Evolutionary conservation across 192 early-diverging fungal species (phyloP).

Genomic region (Coemansia furcata): DNA sequence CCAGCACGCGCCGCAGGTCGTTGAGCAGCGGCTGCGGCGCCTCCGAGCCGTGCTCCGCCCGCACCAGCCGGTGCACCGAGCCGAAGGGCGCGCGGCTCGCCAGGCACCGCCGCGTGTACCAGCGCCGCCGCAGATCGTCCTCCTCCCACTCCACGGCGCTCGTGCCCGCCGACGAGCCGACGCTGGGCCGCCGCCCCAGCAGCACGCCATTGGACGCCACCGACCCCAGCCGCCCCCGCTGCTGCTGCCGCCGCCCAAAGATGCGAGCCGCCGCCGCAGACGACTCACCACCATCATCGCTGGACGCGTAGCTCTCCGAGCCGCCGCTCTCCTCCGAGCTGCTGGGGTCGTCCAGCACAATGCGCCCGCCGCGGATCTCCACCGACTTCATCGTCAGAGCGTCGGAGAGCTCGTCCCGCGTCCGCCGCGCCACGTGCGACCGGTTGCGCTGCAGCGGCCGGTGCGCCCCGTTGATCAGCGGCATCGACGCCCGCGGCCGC

Average conservation of each 20-base stretch:
- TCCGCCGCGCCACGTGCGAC: conserved; percentile 24
- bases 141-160: conserved; percentile 29
- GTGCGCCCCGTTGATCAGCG: conserved; percentile 24
- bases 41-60: conserved; percentile 30
- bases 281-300: not conserved
- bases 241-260: conserved; percentile 1
- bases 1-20: conserved; percentile 41
- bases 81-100: conserved; percentile 35
- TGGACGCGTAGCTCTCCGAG: not conserved
- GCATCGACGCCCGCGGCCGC: conserved; percentile 51
- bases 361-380: conserved; percentile 50
- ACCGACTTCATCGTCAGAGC: conserved; percentile 54
- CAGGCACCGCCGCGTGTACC: conserved; percentile 45
- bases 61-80: conserved; percentile 36
- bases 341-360: conserved; percentile 47
- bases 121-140: conserved; percentile 37
- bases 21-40: conserved; percentile 39
- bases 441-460: conserved; percentile 34
- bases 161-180: conserved; percentile 13
- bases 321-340: conserved; percentile 28
- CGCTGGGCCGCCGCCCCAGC: conserved; percentile 1
- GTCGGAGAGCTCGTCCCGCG: conserved; percentile 35
- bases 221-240: not conserved
- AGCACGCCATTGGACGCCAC: not conserved
- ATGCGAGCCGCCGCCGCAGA: conserved; percentile 1